A percentile compares a stretch with the other conserved stretches of the same genome.
These are phyloP conservation scores for Wickerhamomyces tratensis DNA, from an alignment of 805 yeast genomes.

Conservation along the genomic window DNA sequence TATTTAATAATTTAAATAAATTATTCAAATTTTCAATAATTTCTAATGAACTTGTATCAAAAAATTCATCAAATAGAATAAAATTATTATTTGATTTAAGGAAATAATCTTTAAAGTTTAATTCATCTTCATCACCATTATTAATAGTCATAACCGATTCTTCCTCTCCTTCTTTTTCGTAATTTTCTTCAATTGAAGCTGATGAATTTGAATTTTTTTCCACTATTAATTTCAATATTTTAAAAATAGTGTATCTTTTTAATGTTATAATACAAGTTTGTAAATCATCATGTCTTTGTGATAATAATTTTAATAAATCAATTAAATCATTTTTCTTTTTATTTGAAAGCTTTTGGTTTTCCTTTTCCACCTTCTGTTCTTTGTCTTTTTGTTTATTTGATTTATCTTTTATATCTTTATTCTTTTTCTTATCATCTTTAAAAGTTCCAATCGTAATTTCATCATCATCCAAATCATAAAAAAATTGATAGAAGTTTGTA, in stretches of 20 bases:
- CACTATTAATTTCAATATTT: conserved; percentile 16
- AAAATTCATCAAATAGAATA: conserved; percentile 22
- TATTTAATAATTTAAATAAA: conserved; percentile 2
- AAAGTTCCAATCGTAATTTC: conserved; percentile 10
- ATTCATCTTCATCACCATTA: conserved; percentile 7
- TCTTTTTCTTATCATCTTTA: no score
- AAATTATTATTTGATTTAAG: conserved; percentile 21
- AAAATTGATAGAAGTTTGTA: conserved; percentile 47
- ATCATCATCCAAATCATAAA: conserved; percentile 49
- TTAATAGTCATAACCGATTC: conserved; percentile 5
- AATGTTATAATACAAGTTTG: conserved; percentile 17
- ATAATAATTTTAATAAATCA: conserved; percentile 5
- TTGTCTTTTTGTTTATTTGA: no score
- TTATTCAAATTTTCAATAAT: conserved; percentile 12
- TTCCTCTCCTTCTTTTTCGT: no score
- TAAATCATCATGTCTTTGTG: conserved; percentile 17
- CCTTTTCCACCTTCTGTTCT: no score
- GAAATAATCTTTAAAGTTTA: conserved; percentile 22
- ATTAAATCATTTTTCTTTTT: conserved; percentile 4
- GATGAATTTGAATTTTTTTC: no score
- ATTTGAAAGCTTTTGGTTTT: no score
- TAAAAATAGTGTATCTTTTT: conserved; percentile 22
- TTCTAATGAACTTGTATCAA: conserved; percentile 16
- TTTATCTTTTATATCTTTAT: no score
- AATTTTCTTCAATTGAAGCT: no score